Base-by-base conservation (phyloP, 2,329 filamentous ascomycete genomes). In the Apiospora kogelbergensis region DNA sequence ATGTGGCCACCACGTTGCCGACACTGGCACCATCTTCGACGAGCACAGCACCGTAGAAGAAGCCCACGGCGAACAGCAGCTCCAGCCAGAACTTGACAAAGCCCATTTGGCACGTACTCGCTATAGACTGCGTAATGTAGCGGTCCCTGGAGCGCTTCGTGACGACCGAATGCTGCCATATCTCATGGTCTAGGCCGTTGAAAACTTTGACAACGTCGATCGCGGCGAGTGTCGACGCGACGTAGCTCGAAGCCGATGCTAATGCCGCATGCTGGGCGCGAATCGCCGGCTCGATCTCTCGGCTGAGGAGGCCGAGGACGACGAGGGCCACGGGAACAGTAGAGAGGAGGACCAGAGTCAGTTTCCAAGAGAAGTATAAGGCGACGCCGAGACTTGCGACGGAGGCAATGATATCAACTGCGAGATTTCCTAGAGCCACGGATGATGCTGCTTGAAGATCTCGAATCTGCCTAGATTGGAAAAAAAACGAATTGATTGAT, bases 201-300 rank as follows among this genome's bases (percentile, higher is more conserved):
- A 92, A 95, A 67, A 90, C 91, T 78, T 98, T 98, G 76, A 98
- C 93, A 0, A 93, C 88, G 70, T 97, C 93, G 46, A 98, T 95
- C 2, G 89, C 90, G 1, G 84, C 84, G 11, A 97, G 86, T 0
- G 93, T 90, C 13, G 89, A 91, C 11, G 88, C 90, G 1, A 90
- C 87, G 68, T 90, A 84, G 75, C 93, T 95, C 0, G 94, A 90
- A 0, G 93, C 93, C 64, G 85, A 81, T 1, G 88, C 88, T 0
- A 97, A 85, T 68, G 90, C 86, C 1, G 80, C 79, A 68, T 92
- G 90, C 74, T 98, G 94, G 1, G 82, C 82, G 71, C 88, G 84
- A n/a, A 95, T 90, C 13, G 89, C 89, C 3, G 86, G 81, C 42
- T 91, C 87, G 44, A 96, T 84, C 45, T 83, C 84, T 2, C 83